Percentiles rank a stretch among this genome's conserved stretches.
Evolutionary conservation across 176 grass and related monocot species (phyloP).

Genomic region (Thalia dealbata): DNA sequence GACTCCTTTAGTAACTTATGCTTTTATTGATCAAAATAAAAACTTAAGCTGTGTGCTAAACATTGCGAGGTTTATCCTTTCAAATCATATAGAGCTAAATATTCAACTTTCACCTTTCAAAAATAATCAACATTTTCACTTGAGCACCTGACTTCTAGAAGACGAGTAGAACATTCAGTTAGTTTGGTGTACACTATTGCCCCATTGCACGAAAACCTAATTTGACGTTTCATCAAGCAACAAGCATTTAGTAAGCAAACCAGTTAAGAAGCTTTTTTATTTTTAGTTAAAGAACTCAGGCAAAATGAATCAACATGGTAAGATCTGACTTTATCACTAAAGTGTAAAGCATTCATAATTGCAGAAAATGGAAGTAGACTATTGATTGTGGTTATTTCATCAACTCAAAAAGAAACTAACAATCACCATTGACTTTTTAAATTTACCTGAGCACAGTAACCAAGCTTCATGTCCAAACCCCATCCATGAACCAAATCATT

Average conservation of each 20-base stretch:
- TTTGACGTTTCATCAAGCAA: neutral
- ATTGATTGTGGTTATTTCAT: neutral
- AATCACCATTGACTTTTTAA: conserved; percentile 3
- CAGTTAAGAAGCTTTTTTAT: neutral
- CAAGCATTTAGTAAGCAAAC: neutral
- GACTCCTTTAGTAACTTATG: no score
- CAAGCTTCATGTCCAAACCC: conserved; percentile 98
- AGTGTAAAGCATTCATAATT: neutral
- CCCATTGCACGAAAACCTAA: no score
- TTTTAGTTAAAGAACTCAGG: neutral
- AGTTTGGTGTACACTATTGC: no score
- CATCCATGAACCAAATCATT: conserved; percentile 98
- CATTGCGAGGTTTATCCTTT: no score
- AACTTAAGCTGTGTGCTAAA: no score
- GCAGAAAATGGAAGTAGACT: no score
- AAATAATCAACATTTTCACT: no score
- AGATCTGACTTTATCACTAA: neutral
- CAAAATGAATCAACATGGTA: neutral
- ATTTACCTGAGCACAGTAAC: conserved; percentile 87
- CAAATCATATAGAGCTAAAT: no score
- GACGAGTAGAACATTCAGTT: no score
- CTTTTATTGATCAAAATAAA: no score
- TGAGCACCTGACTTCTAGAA: no score
- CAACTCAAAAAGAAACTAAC: neutral
- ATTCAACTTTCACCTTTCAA: no score